A percentile compares a stretch with the other conserved stretches of the same genome.
Evolutionary conservation across 2,329 filamentous ascomycete genomes (phyloP).

Genomic region (Diaporthe citriasiana): DNA sequence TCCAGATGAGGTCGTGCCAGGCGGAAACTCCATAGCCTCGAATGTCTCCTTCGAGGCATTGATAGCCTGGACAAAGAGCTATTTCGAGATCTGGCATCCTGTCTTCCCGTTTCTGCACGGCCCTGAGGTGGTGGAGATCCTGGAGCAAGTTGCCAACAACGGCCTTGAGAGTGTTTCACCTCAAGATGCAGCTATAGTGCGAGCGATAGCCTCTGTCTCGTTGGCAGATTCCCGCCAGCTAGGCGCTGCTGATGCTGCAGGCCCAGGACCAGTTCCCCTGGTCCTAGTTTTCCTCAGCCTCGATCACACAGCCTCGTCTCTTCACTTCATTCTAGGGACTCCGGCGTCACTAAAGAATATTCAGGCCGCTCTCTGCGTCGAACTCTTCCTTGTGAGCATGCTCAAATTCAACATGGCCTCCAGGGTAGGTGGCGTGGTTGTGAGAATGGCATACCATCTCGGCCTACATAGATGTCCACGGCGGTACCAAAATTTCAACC

Average conservation of each 20-base stretch:
- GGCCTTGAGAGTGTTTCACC: conserved; percentile 52
- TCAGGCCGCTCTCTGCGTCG: conserved; percentile 66
- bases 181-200: conserved; percentile 38
- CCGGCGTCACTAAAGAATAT: conserved; percentile 62
- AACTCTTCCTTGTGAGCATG: conserved; percentile 69
- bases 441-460: conserved; percentile 68
- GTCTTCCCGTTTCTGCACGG: conserved; percentile 70
- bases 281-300: conserved; percentile 61
- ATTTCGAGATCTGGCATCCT: conserved; percentile 71
- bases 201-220: conserved; percentile 66
- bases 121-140: conserved; percentile 61
- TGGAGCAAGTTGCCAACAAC: conserved; percentile 58
- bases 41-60: conserved; percentile 62
- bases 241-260: conserved; percentile 40
- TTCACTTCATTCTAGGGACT: conserved; percentile 61
- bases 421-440: conserved; percentile 67
- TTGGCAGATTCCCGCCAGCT: conserved; percentile 65
- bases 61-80: conserved; percentile 64
- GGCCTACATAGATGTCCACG: conserved; percentile 71
- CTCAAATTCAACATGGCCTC: conserved; percentile 70
- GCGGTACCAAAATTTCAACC: conserved; percentile 64
- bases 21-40: conserved; percentile 21
- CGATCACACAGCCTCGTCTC: conserved; percentile 63
- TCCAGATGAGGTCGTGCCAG: conserved; percentile 52
- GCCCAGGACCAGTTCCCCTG: conserved; percentile 55